Base-by-base conservation (phyloP, 257 asterid genomes). In the Gentiana macrophylla region DNA sequence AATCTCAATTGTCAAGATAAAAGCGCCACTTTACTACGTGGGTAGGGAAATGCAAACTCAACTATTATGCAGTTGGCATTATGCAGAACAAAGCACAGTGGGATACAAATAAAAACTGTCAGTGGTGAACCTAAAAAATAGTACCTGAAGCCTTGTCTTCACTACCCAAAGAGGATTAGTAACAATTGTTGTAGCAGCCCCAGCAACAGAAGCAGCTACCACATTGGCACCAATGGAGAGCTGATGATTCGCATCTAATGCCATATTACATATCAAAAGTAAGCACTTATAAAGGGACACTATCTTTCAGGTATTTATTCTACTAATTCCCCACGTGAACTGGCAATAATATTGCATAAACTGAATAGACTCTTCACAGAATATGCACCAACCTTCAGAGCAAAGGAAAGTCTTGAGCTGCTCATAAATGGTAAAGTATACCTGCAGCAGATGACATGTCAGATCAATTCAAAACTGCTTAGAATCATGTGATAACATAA, bases 111-210 rank as follows among this genome's bases (percentile, higher is more conserved):
- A 55, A 44, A 55, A 62, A 50, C 48, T 50, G 44, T 6, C 12
- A 55, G 36, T 59, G 37, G 5, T 57, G 60, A 59, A 62, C 55
- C 52, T 35, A 44, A 55, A 43, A 45, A 13, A 36, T 49, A 78
- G 70, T 77, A 87, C 98, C 69, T 91, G 98, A 68, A 91, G 78
- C 71, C 96, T 86, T 51, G 96, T 91, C 82, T 87, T 87, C 69
- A 91, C 94, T 74, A 91, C 96, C 98, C 98, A 87, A 37, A 91
- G 94, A 67, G 98, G 98, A 76, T 87, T 91, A 59, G 90, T 91
- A 44, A 84, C 86, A 67, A 87, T 70, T 0, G 86, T 76, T 2
- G 98, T 91, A 12, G 89, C 95, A 68, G 92, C 95, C 62, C 98
- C 98, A 62, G 98, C 98, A 70, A 95, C 98, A 50, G 94, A 76